Evolutionary conservation across 2,329 filamentous ascomycete genomes (phyloP), one percentile per base, ranked within the genome.

Genomic region (Lasiodiplodia sp.): DNA sequence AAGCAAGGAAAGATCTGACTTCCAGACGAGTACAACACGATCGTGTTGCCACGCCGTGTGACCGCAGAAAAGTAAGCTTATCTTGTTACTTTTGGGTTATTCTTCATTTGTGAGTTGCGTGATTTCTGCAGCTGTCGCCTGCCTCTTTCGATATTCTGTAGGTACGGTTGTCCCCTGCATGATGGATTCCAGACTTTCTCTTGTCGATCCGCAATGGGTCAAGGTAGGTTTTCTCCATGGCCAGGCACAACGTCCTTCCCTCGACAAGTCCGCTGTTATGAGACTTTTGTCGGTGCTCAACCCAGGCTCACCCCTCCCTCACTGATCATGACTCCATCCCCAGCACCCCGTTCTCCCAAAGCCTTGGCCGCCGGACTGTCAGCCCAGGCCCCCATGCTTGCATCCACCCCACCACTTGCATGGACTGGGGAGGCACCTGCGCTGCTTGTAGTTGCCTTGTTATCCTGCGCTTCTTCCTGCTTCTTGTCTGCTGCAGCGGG

Each of bases 301-400:
- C 68, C 68, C 31, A 69, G 18, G n/a, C 68, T 69, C 16, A 69
- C 68, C 10, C 68, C 68, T 18, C 68, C 68, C 55, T 69, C 68
- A 18, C 65, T 57, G 28, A 56, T 58, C 23, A 69, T 69, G 16
- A 68, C 51, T 2, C 57, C 68, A 28, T 68, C 68, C 2, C 68
- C 63, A 4, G 55, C 56, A 16, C 68, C 64, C 34, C 62, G 44
- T 4, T 37, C 55, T 5, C 47, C 52, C 40, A 52, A 23, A n/a
- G 47, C 68, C 44, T 60, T 40, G 21, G 37, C 58, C 16, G n/a
- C 16, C 11, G 28, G 31, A n/a, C 40, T 60, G 1, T 47, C 55
- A 31, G 28, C 23, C 66, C 53, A 67, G 6, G 47, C 37, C 1
- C 55, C 34, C 55, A 47, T 21, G 21, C 34, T n/a, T 8, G 47